phyloP scores from a whole-genome alignment of 495 filamentous ascomycete species.

The Aspergillus affinis region DNA sequence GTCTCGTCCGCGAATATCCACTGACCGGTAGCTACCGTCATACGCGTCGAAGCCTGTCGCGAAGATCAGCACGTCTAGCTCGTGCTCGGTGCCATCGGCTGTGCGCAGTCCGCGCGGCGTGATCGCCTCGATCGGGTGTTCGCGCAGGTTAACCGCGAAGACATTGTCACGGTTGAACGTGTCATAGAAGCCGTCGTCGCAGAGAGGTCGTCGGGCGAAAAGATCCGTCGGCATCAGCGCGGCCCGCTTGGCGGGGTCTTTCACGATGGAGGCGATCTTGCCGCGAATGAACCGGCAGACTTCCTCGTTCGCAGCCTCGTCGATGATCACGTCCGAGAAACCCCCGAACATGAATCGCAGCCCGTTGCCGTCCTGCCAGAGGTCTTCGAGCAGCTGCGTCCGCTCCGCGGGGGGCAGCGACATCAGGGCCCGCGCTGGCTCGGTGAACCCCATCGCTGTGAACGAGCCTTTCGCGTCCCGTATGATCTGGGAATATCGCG shows the following conservation, averaged over 20 bases:
- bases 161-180: constrained; percentile 24
- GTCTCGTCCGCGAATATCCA: constrained; percentile 27
- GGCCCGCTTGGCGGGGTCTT: constrained; percentile 18
- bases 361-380: constrained; percentile 24
- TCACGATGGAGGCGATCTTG: constrained; percentile 22
- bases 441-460: constrained; percentile 13
- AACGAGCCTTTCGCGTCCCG: constrained; percentile 1
- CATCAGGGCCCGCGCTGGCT: constrained; percentile 5
- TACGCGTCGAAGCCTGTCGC: constrained; percentile 56
- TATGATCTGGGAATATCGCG: constrained; percentile 14
- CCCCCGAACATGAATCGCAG: constrained; percentile 26
- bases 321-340: constrained; percentile 21
- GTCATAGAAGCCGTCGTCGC: constrained; percentile 31
- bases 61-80: constrained; percentile 48
- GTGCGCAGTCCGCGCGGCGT: constrained; percentile 43
- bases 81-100: constrained; percentile 34
- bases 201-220: constrained; percentile 19
- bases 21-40: constrained; percentile 40
- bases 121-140: constrained; percentile 40
- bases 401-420: constrained; percentile 16
- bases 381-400: constrained; percentile 18
- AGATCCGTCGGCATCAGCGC: constrained; percentile 18
- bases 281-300: constrained; percentile 23
- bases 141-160: constrained; percentile 14
- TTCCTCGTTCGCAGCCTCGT: constrained; percentile 21